A percentile compares a stretch with the other conserved stretches of the same genome.
Conservation (phyloP, 441 rosid species). For the Bocquillonia castaneifolia region DNA sequence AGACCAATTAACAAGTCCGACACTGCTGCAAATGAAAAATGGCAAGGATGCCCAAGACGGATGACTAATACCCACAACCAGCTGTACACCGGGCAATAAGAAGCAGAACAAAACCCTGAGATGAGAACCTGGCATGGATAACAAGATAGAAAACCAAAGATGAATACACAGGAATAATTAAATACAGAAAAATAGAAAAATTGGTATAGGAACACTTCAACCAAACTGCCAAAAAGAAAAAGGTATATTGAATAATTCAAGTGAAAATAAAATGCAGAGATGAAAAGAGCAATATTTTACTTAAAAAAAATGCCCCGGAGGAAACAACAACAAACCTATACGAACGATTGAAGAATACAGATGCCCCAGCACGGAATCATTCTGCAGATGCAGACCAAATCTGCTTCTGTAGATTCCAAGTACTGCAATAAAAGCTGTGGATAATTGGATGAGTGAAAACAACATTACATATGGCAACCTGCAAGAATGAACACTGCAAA, state of each 20-base stretch:
- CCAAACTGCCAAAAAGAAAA: no score
- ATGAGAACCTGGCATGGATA: conserved; percentile 41
- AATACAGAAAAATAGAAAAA: neutral
- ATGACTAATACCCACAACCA: conserved; percentile 44
- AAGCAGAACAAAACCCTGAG: conserved; percentile 44
- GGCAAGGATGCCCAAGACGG: conserved; percentile 60
- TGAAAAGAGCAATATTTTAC: neutral
- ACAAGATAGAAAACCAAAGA: conserved; percentile 19
- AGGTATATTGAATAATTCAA: neutral
- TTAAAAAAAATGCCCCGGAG: neutral
- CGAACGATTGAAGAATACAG: conserved; percentile 30
- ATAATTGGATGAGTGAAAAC: conserved; percentile 33
- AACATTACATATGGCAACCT: conserved; percentile 30
- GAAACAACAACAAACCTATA: conserved; percentile 34
- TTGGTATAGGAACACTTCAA: no score
- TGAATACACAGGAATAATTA: conserved; percentile 14
- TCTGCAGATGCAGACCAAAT: conserved; percentile 20
- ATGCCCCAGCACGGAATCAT: conserved; percentile 25
- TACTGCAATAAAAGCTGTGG: conserved; percentile 33
- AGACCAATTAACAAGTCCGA: conserved; percentile 55
- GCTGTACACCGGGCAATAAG: conserved; percentile 45
- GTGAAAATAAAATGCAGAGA: neutral
- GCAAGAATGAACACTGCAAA: conserved; percentile 40
- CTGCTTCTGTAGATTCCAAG: conserved; percentile 29
- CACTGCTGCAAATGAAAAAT: conserved; percentile 47